Evolutionary conservation across 1,139 yeast species (phyloP).

Genomic region (Kodamaea ohmeri): DNA sequence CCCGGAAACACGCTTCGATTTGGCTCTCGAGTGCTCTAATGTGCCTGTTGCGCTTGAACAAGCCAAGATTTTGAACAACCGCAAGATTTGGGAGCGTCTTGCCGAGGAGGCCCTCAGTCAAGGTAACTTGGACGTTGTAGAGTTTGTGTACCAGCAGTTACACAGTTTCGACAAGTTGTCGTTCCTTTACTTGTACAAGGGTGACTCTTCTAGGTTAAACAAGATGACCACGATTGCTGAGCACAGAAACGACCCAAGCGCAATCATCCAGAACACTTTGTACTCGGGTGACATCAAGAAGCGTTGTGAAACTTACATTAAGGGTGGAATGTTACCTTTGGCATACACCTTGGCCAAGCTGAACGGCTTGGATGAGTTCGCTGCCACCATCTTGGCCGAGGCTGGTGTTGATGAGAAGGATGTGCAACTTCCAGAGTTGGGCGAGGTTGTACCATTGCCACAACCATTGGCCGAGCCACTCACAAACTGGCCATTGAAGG

Average conservation of each 20-base stretch:
- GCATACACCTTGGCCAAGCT: constrained; percentile 93
- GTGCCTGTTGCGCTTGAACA: constrained; percentile 83
- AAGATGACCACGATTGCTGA: constrained; percentile 92
- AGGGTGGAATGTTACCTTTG: constrained; percentile 80
- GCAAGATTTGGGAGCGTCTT: constrained; percentile 74
- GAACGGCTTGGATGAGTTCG: constrained; percentile 75
- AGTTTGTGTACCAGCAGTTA: constrained; percentile 84
- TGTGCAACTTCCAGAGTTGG: constrained; percentile 61
- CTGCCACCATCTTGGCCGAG: constrained; percentile 65
- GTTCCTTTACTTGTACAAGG: constrained; percentile 80
- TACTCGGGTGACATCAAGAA: constrained; percentile 73
- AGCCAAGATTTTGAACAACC: constrained; percentile 72
- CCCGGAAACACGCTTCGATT: constrained; percentile 91
- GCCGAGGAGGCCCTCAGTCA: constrained; percentile 86
- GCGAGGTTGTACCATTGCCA: constrained; percentile 42
- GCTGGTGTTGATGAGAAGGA: constrained; percentile 66
- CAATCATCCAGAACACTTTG: constrained; percentile 79
- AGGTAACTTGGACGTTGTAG: constrained; percentile 85
- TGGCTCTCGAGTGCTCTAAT: constrained; percentile 93
- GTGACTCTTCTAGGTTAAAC: constrained; percentile 68
- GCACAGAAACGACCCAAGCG: constrained; percentile 76
- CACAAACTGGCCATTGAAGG: constrained; percentile 79
- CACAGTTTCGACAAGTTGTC: constrained; percentile 86
- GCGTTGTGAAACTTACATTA: constrained; percentile 71
- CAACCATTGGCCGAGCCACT: constrained; percentile 45